These are phyloP conservation scores for Ganoderma sinense DNA, from an alignment of 1,284 basidiomycete species.

Conservation along the genomic window DNA sequence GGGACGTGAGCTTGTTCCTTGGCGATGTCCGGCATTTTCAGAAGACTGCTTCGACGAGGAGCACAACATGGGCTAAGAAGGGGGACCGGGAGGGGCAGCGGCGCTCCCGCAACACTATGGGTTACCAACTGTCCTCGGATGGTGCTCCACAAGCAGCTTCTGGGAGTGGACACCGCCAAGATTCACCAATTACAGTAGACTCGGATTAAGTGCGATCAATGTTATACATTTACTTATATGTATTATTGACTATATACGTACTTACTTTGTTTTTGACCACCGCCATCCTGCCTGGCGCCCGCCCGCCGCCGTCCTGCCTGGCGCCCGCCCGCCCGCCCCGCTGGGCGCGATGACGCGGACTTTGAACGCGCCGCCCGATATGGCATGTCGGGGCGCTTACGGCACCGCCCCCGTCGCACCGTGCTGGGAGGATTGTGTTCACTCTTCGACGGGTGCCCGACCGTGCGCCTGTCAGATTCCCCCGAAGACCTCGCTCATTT, in stretches of 20 bases:
- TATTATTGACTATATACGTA: too few species aligned
- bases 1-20: neutral
- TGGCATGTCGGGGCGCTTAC: neutral
- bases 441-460: constrained; percentile 23
- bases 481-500: constrained; percentile 16
- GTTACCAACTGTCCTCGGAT: neutral
- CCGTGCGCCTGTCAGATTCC: constrained; percentile 25
- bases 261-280: too few species aligned
- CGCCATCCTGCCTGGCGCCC: neutral
- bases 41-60: neutral
- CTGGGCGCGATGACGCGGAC: neutral
- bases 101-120: neutral
- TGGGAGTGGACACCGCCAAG: neutral
- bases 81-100: neutral
- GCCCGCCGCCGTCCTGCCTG: neutral
- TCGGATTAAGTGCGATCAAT: neutral
- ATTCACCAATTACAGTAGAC: neutral
- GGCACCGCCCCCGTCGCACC: neutral
- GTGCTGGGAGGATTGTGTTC: constrained; percentile 1
- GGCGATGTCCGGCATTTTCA: neutral
- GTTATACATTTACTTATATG: neutral
- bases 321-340: neutral
- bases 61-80: neutral
- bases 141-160: neutral
- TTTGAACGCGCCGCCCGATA: neutral